Base-by-base conservation (phyloP, 768 basidiomycete species). In the Leccinum arenicola region DNA sequence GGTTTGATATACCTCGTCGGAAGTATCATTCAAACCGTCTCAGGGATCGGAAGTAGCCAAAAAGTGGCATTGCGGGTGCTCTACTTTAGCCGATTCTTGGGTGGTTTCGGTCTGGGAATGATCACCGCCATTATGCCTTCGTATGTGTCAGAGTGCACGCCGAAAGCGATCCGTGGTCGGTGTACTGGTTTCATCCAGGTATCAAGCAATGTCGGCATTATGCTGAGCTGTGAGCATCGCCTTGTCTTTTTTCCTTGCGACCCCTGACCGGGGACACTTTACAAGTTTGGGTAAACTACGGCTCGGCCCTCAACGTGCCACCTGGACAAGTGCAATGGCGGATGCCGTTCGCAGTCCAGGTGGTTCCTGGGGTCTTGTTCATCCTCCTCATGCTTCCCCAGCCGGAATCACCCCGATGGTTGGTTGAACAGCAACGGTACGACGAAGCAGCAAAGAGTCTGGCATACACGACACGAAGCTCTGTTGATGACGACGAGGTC, bases 61-160 rank as follows among this genome's bases (percentile, higher is more conserved):
- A 53, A 31, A 6, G 73, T 76, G 1, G 78, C 69, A 15, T 66
- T 80, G 12, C 65, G 65, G 9, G 74, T 80, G 4, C 72, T 81
- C 43, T 81, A 78, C 61, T 78, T 78, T 63, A 74, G 79, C 52
- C 77, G 84, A 8, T 87, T 87, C 69, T 56, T 88, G 0, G 78
- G 81, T 7, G 87, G 87, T 17, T 73, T 86, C 52, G 85, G 87
- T 8, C 77, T 86, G 29, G 84, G 85, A 15, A 79, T 81, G 76
- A 74, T 78, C 6, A 76, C 78, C 2, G 79, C 81, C 4, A 67
- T 83, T 1, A 76, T 81, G 3, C 82, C 82, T 12, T 73, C 80
- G 0, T 84, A 83, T 51, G 74, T 82, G 12, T 82, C 81, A 0
- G 83, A 84, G 66, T 81, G 75, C 51, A 75, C 76, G 3, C 82